Evolutionary conservation across 495 filamentous ascomycete species (phyloP).

Genomic region (Rusavskia elegans): DNA sequence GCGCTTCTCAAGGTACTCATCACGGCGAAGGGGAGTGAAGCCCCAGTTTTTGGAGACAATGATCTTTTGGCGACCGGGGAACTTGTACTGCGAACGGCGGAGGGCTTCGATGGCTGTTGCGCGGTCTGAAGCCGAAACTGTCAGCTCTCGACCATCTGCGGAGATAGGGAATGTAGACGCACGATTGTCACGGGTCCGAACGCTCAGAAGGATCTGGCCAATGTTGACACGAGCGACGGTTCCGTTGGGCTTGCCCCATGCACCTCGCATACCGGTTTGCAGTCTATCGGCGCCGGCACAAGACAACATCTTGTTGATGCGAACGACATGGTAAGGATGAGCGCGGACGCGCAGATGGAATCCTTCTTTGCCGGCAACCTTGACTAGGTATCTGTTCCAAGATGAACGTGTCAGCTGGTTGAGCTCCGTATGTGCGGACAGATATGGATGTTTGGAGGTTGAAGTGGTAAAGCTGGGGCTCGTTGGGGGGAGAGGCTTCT

Average conservation of each 20-base stretch:
- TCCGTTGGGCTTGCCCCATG: conserved; percentile 98
- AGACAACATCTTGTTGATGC: conserved; percentile 99
- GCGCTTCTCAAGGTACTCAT: conserved; percentile 90
- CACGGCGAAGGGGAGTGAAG: conserved; percentile 92
- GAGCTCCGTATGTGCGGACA: too few species aligned
- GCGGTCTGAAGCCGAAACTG: conserved; percentile 38
- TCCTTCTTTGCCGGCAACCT: conserved; percentile 92
- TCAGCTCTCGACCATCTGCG: neutral
- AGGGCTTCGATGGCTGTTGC: conserved; percentile 93
- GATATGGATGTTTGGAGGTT: too few species aligned
- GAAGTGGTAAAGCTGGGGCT: neutral
- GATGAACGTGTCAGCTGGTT: too few species aligned
- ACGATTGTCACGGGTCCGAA: conserved; percentile 86
- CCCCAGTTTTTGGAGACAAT: conserved; percentile 99
- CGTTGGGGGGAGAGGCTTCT: neutral
- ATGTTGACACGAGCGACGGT: conserved; percentile 98
- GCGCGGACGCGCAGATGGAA: conserved; percentile 98
- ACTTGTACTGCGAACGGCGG: conserved; percentile 98
- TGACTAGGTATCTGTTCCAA: conserved; percentile 65
- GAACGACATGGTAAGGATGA: conserved; percentile 98
- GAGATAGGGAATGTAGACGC: conserved; percentile 18
- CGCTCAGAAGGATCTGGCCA: conserved; percentile 90
- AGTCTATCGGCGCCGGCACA: conserved; percentile 99
- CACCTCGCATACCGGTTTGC: conserved; percentile 99
- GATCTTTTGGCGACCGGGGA: conserved; percentile 99